These are phyloP conservation scores for Trichophaea hybrida DNA, from an alignment of 2,329 filamentous ascomycete genomes.

Conservation along the genomic window DNA sequence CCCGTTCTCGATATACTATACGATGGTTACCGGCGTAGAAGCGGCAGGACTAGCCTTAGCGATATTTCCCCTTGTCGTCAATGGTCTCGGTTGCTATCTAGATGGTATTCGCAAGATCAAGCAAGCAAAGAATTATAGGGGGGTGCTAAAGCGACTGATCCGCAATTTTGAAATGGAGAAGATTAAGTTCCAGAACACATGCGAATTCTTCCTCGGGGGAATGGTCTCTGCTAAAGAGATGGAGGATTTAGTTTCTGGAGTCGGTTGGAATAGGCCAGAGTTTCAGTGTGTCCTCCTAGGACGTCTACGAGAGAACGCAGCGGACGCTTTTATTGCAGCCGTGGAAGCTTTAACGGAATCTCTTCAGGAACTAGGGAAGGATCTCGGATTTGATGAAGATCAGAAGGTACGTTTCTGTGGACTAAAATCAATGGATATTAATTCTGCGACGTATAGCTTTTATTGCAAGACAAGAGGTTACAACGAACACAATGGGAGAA, in stretches of 20 bases:
- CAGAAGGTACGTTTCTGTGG: background rate
- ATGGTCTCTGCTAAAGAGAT: background rate
- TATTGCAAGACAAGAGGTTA: background rate
- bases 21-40: slow-evolving; percentile 1
- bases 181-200: background rate
- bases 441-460: background rate
- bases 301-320: background rate
- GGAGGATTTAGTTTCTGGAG: background rate
- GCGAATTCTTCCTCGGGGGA: background rate
- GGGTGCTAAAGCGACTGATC: background rate
- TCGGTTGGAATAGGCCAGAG: slow-evolving; percentile 4
- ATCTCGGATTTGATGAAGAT: background rate
- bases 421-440: background rate
- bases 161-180: background rate
- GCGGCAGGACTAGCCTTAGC: background rate
- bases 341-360: background rate
- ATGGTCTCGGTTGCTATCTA: background rate
- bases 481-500: background rate
- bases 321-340: background rate
- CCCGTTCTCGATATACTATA: background rate
- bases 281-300: slow-evolving; percentile 4
- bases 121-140: background rate
- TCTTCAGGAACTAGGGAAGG: background rate
- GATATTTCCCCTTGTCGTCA: background rate
- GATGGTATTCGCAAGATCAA: background rate